Evolutionary conservation across 2,329 filamentous ascomycete species (phyloP).

Genomic region (Hypoxylon sp.): DNA sequence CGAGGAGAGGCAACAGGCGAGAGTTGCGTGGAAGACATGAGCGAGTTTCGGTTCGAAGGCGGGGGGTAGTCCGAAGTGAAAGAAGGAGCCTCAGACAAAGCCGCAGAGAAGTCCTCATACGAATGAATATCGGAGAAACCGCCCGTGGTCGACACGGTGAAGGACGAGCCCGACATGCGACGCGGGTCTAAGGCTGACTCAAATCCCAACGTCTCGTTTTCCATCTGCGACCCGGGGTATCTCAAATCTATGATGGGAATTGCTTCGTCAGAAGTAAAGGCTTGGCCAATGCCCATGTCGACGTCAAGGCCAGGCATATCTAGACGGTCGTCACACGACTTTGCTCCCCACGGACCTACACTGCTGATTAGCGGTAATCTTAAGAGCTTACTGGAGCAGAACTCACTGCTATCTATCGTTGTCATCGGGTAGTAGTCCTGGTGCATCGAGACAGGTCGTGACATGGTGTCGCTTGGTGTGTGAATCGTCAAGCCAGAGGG

Average conservation of each 20-base stretch:
- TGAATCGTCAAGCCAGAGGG: slow-evolving; percentile 59
- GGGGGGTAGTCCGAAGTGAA: slow-evolving; percentile 73
- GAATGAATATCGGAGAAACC: slow-evolving; percentile 72
- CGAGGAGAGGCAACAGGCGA: slow-evolving; percentile 77
- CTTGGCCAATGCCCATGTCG: slow-evolving; percentile 68
- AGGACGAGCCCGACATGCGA: slow-evolving; percentile 76
- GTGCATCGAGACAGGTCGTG: slow-evolving; percentile 64
- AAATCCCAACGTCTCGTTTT: slow-evolving; percentile 59
- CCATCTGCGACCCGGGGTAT: slow-evolving; percentile 57
- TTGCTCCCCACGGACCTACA: slow-evolving; percentile 60
- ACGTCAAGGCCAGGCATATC: slow-evolving; percentile 63
- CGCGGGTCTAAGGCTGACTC: slow-evolving; percentile 64
- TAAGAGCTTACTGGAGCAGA: slow-evolving; percentile 14
- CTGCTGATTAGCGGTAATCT: slow-evolving; percentile 36
- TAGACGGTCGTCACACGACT: slow-evolving; percentile 64
- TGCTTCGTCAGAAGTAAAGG: slow-evolving; percentile 68
- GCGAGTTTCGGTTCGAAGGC: slow-evolving; percentile 71
- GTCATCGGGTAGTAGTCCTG: slow-evolving; percentile 64
- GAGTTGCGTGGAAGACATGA: slow-evolving; percentile 74
- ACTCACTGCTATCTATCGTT: slow-evolving; percentile 60
- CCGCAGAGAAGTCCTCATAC: slow-evolving; percentile 74
- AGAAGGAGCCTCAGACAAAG: slow-evolving; percentile 71
- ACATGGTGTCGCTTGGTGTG: slow-evolving; percentile 60
- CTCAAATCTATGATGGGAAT: slow-evolving; percentile 69
- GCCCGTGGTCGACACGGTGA: slow-evolving; percentile 73